A percentile compares a stretch with the other conserved stretches of the same genome.
Conservation (phyloP, 1,139 yeast species). For the Pichia cactophila region DNA sequence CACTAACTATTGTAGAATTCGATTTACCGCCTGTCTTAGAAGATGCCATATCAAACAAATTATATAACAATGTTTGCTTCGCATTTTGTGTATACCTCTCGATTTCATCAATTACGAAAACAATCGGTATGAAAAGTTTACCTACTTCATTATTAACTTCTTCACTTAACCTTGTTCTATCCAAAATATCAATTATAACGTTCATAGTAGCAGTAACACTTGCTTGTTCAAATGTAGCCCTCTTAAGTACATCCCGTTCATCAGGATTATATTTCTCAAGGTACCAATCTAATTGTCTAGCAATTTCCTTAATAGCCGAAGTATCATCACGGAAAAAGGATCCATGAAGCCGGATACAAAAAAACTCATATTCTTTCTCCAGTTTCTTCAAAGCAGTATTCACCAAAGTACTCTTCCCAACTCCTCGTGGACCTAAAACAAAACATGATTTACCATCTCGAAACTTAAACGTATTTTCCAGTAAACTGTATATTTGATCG, state of each 20-base stretch:
- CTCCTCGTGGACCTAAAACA: conserved; percentile 70
- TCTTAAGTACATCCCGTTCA: conserved; percentile 5
- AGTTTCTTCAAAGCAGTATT: conserved; percentile 50
- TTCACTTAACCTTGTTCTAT: conserved; percentile 29
- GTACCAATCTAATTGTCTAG: conserved; percentile 64
- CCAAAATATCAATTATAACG: conserved; percentile 40
- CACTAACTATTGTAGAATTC: conserved; percentile 60
- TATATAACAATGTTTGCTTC: conserved; percentile 79
- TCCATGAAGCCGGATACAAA: conserved; percentile 63
- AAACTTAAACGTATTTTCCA: conserved; percentile 59
- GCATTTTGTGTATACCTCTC: conserved; percentile 67
- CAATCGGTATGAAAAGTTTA: conserved; percentile 40
- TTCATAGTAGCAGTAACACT: conserved; percentile 48
- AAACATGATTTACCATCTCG: conserved; percentile 79
- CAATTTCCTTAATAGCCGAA: conserved; percentile 76
- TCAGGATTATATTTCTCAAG: conserved; percentile 14
- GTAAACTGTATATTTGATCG: conserved; percentile 44
- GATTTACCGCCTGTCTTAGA: conserved; percentile 20
- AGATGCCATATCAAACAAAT: conserved; percentile 74
- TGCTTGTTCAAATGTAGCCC: conserved; percentile 34
- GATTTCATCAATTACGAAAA: conserved; percentile 78
- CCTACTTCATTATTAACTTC: conserved; percentile 14
- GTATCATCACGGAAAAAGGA: conserved; percentile 67
- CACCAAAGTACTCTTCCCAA: conserved; percentile 67
- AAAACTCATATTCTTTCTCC: conserved; percentile 38